Conservation (phyloP, 1,139 yeast genomes). For the Yueomyces sp. region DNA sequence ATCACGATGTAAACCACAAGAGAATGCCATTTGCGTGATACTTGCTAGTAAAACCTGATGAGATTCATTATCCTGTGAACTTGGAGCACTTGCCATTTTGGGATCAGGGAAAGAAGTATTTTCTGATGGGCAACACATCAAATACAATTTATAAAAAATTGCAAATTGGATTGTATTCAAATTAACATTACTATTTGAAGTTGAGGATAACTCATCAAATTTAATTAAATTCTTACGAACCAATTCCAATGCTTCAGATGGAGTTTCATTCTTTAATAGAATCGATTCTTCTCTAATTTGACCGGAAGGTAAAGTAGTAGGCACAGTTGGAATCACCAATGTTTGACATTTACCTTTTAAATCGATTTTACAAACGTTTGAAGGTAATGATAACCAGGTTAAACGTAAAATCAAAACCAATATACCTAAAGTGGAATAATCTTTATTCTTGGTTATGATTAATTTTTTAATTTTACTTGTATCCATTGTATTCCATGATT, state of each 20-base stretch:
- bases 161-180: constrained; percentile 38
- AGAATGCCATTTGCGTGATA: constrained; percentile 40
- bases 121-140: constrained; percentile 9
- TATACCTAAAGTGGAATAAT: constrained; percentile 28
- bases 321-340: background rate
- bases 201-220: constrained; percentile 24
- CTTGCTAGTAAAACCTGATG: constrained; percentile 30
- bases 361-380: constrained; percentile 24
- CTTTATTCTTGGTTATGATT: constrained; percentile 19
- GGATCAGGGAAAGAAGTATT: background rate
- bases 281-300: constrained; percentile 16
- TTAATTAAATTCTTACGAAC: constrained; percentile 20
- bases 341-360: background rate
- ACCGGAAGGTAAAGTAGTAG: background rate
- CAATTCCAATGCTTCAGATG: constrained; percentile 17
- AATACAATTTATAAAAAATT: constrained; percentile 35
- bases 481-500: constrained; percentile 1
- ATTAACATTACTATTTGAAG: constrained; percentile 24
- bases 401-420: constrained; percentile 32
- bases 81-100: constrained; percentile 2
- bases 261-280: constrained; percentile 18
- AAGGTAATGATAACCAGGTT: constrained; percentile 35
- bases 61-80: constrained; percentile 34
- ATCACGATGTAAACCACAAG: constrained; percentile 42
- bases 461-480: constrained; percentile 5